These are phyloP conservation scores for Neonectria neomacrospora DNA, from an alignment of 2,329 filamentous ascomycete genomes.

Conservation along the genomic window DNA sequence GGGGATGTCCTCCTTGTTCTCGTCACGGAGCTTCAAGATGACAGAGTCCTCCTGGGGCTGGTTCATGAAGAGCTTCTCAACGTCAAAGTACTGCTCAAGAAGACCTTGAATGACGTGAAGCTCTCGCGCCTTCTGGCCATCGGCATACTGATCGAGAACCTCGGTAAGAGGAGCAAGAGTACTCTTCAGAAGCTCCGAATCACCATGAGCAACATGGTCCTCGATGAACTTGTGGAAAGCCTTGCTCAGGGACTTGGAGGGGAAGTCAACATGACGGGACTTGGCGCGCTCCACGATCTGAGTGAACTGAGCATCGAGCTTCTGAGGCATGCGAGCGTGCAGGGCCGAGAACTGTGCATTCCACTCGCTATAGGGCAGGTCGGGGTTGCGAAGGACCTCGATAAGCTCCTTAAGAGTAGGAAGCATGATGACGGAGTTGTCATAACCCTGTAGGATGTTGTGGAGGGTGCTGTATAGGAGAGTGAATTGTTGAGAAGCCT, in stretches of 20 bases:
- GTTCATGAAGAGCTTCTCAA: conserved; percentile 89
- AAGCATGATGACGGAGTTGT: conserved; percentile 97
- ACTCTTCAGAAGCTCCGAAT: conserved; percentile 77
- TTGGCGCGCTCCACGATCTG: conserved; percentile 88
- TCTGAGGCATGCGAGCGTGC: conserved; percentile 97
- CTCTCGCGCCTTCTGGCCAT: conserved; percentile 92
- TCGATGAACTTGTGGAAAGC: conserved; percentile 89
- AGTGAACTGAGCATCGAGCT: conserved; percentile 83
- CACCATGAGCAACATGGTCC: conserved; percentile 79
- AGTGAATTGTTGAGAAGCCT: conserved; percentile 88
- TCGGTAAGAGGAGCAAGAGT: conserved; percentile 80
- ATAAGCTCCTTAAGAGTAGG: conserved; percentile 87
- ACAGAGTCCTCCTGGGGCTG: conserved; percentile 94
- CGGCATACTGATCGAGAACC: conserved; percentile 82
- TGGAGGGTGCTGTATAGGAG: conserved; percentile 80
- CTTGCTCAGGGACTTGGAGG: conserved; percentile 86
- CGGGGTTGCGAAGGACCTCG: conserved; percentile 87
- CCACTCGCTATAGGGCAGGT: conserved; percentile 97
- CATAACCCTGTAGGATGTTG: conserved; percentile 92
- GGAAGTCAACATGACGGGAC: conserved; percentile 85
- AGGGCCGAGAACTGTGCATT: conserved; percentile 94
- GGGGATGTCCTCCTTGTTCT: conserved; percentile 91
- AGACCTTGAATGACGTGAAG: conserved; percentile 82
- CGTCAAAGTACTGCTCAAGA: conserved; percentile 82
- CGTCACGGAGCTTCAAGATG: conserved; percentile 90